Conservation (phyloP, 2,329 filamentous ascomycete genomes). For the Cladobotryum mycophilum region DNA sequence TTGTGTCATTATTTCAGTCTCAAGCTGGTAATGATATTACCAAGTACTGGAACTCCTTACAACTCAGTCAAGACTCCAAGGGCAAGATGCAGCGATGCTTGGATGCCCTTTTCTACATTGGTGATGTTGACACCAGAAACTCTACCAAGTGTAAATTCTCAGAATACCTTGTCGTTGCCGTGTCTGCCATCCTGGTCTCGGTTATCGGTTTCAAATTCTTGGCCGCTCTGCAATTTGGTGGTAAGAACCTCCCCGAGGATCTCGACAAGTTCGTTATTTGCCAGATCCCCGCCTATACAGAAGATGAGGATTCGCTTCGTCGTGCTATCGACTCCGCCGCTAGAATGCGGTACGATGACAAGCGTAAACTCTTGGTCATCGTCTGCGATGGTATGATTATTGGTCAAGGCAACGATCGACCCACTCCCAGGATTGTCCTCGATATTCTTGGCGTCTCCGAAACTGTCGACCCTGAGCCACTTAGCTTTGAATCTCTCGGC, state of each 20-base stretch:
- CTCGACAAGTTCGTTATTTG: constrained; percentile 98
- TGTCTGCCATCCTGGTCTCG: constrained; percentile 71
- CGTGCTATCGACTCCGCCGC: constrained; percentile 96
- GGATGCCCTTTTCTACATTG: constrained; percentile 92
- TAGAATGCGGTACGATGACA: constrained; percentile 95
- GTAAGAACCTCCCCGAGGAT: constrained; percentile 87
- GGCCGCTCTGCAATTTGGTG: constrained; percentile 88
- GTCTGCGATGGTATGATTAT: constrained; percentile 99
- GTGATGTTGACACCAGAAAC: constrained; percentile 84
- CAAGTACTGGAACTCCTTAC: constrained; percentile 71
- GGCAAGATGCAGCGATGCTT: constrained; percentile 73
- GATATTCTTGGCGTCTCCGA: constrained; percentile 96
- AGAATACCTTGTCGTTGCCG: constrained; percentile 79
- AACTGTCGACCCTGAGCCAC: constrained; percentile 85
- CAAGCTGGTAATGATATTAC: constrained; percentile 74
- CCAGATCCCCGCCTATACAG: constrained; percentile 95
- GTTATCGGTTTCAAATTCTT: constrained; percentile 96
- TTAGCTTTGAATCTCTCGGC: constrained; percentile 94
- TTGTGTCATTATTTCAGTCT: constrained; percentile 71
- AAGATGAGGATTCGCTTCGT: constrained; percentile 94
- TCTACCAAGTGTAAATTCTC: constrained; percentile 81
- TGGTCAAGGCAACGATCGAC: constrained; percentile 92
- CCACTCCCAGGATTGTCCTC: constrained; percentile 90
- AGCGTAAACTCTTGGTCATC: constrained; percentile 88
- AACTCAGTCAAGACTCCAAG: constrained; percentile 50